phyloP scores from a whole-genome alignment of 768 basidiomycete genomes.

The Leccinum truebloodii region DNA sequence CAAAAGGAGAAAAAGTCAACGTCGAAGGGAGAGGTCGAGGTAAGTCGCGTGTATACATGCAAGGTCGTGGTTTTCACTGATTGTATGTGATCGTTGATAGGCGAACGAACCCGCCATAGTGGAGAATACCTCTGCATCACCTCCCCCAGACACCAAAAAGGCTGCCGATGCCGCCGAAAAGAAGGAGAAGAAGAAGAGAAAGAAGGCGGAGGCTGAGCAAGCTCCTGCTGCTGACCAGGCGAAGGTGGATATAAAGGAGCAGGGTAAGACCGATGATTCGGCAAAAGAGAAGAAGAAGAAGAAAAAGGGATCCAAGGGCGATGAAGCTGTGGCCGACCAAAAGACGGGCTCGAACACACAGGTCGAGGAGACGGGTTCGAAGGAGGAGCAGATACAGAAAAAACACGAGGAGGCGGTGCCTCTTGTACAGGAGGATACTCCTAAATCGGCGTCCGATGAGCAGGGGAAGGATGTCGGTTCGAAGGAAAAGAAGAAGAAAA shows the following conservation, averaged over 20 bases:
- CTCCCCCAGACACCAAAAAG: background rate
- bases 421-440: background rate
- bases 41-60: slow-evolving; percentile 11
- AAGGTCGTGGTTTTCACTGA: slow-evolving; percentile 9
- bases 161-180: background rate
- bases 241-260: background rate
- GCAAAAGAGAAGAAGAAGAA: slow-evolving; percentile 20
- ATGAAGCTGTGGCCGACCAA: background rate
- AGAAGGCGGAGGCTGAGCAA: slow-evolving; percentile 3
- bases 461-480: background rate
- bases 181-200: background rate
- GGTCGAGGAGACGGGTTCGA: slow-evolving; percentile 5
- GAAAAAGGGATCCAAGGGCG: slow-evolving; percentile 13
- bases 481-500: background rate
- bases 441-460: background rate
- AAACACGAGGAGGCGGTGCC: background rate
- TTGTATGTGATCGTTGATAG: slow-evolving; percentile 5
- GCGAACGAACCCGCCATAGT: background rate
- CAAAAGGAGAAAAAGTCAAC: slow-evolving; percentile 23
- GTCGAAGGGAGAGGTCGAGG: slow-evolving; percentile 8
- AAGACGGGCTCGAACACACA: background rate
- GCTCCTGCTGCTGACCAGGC: background rate
- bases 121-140: background rate
- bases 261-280: slow-evolving; percentile 2
- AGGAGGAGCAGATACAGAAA: slow-evolving; percentile 6